Evolutionary conservation across 805 yeast genomes (phyloP), one percentile per base, ranked within the genome.

Genomic region (Kluyveromyces aestuarii): DNA sequence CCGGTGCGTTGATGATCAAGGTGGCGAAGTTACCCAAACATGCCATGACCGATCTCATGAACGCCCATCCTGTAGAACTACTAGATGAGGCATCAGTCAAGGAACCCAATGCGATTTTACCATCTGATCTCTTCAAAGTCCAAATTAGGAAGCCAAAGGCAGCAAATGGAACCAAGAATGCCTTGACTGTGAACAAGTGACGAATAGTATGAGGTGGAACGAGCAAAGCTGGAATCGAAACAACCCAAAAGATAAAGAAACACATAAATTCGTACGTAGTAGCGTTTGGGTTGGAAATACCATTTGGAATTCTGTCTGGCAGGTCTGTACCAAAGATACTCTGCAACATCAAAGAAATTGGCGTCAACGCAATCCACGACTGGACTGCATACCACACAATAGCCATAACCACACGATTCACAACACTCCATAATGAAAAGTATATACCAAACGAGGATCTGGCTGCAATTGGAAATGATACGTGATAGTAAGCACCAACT

Each of bases 301-400:
- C 77, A 62, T 88, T 76, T 27, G 77, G 88, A 59, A 84, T 81
- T 56, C 82, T 77, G 8, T 73, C 66, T 27, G 78, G 77, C 52
- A 84, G 67, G 64, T 83, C 71, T 48, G 76, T 73, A 48, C 88
- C 87, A 70, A 86, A 89, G 40, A 89, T 80, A 2, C 95, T 72
- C 53, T 78, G 72, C 49, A 89, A 70, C 91, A 88, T 85, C 47
- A 86, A 68, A 51, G 82, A 77, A 14, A 89, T 80, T 69, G 95
- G 84, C 52, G 87, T 79, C 33, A 91, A 95, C 48, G 95, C 93
- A 49, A 90, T 76, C 74, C 88, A 84, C 19, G 85, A 75, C 62
- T 88, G 96, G 27, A 87, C 93, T 27, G 93, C 81, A 60, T 83
- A 87, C 96, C 96, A 89, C 45, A 89, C 80, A 55, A 80, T 75